Evolutionary conservation across 2,329 filamentous ascomycete species (phyloP), one percentile per base, ranked within the genome.

Genomic region (Hypoxylon sp.): DNA sequence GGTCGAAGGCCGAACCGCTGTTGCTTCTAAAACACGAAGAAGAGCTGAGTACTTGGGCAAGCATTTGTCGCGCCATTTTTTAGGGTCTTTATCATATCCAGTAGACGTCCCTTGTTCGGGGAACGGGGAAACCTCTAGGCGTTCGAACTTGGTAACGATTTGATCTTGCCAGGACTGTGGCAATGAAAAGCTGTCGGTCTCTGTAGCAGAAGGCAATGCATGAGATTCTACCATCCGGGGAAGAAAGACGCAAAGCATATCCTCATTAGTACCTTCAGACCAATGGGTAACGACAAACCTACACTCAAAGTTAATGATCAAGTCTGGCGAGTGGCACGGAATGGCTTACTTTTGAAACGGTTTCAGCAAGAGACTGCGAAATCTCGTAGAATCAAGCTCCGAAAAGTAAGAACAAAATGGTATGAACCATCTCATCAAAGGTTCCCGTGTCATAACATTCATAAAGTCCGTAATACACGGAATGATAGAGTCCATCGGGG

Each of bases 321-420:
- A 9, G 23, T 7, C 9, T 49, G 1, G 0, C n/a, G n/a, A 7
- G n/a, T 14, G n/a, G 38, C 30, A n/a, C 38, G 7, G 14, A n/a
- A 30, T 25, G 28, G 38, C 81, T 78, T 80, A 93, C 87, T 88
- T 93, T 78, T 97, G 93, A 72, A 98, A 94, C 63, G 92, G 90
- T 38, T 89, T 90, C 6, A 94, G 84, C 32, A 97, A 86, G n/a
- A 98, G 83, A 69, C 89, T 90, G 59, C 89, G 87, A 76, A 98
- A 99, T 41, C 92, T 87, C 58, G 90, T 87, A 1, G 86, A 77
- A 49, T 94, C 90, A 36, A 97, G 83, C 59, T 93, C 87, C 0
- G 93, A 90, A 72, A 96, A 90, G 57, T 93, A 90, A 13, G 91
- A 90, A 79, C 93, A 98, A 79, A 98, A 97, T 0, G 90, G 86